Evolutionary conservation across 805 yeast species (phyloP).

Genomic region (Priceomyces haplophilus): DNA sequence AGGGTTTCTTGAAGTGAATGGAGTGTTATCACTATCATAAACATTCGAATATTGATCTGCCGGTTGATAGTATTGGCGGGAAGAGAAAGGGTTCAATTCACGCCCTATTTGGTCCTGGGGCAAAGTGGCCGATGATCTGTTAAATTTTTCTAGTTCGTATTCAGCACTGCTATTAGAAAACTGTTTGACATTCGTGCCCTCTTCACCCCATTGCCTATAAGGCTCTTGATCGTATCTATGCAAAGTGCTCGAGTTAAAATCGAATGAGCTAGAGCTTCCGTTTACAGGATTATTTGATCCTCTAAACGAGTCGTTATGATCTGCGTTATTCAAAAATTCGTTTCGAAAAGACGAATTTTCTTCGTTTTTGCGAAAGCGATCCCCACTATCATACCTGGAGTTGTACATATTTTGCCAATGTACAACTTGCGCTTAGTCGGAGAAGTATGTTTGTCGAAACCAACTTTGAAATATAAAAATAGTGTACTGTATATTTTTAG

Average conservation of each 20-base stretch:
- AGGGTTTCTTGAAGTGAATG: slow-evolving; percentile 1
- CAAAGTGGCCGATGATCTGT: not conserved
- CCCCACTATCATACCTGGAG: not conserved
- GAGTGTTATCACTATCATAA: not conserved
- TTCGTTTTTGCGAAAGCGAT: not conserved
- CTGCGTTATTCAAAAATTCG: slow-evolving; percentile 20
- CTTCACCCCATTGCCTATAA: not conserved
- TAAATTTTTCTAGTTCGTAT: slow-evolving; percentile 1
- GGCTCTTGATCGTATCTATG: not conserved
- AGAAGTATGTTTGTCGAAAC: too few relatives aligned
- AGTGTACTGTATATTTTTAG: too few relatives aligned
- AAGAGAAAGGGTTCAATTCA: slow-evolving; percentile 8
- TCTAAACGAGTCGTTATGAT: slow-evolving; percentile 7
- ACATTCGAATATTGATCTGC: not conserved
- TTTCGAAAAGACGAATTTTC: slow-evolving; percentile 8
- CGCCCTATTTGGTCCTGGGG: slow-evolving; percentile 5
- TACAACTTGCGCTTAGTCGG: not conserved
- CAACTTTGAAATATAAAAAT: too few relatives aligned
- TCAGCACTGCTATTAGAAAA: not conserved
- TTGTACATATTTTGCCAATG: not conserved
- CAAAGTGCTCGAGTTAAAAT: not conserved
- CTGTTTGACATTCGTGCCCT: not conserved
- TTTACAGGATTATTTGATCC: not conserved
- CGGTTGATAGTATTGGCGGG: not conserved
- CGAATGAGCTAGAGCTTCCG: not conserved